Conservation (phyloP, 2,329 filamentous ascomycete genomes). For the Drechslerella dactyloides region DNA sequence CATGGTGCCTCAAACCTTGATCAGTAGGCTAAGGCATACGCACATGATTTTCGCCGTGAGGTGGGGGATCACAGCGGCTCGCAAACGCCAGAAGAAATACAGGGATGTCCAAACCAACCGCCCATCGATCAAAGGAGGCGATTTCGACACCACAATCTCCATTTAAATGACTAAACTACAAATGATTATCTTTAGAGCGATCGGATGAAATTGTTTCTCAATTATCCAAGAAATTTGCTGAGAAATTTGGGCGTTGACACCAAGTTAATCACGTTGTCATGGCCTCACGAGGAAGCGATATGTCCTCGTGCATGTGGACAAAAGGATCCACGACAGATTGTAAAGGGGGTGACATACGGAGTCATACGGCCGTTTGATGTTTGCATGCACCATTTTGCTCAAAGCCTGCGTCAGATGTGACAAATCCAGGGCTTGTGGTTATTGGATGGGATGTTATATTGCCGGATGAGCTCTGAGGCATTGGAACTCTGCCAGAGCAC, state of each 20-base stretch:
- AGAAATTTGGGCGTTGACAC: too few relatives aligned
- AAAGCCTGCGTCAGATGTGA: neutral
- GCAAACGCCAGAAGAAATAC: conserved; percentile 37
- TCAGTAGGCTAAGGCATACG: neutral
- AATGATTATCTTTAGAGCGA: neutral
- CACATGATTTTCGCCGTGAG: conserved; percentile 8
- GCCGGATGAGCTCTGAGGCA: neutral
- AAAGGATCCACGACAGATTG: too few relatives aligned
- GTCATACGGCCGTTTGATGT: neutral
- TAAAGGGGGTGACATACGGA: neutral
- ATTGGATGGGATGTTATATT: conserved; percentile 4
- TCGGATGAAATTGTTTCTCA: too few relatives aligned
- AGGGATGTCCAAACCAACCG: conserved; percentile 33
- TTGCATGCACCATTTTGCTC: neutral
- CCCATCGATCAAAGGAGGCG: conserved; percentile 16
- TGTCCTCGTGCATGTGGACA: too few relatives aligned
- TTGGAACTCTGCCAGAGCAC: neutral
- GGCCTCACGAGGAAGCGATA: too few relatives aligned
- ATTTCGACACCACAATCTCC: conserved; percentile 24
- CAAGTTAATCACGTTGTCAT: too few relatives aligned
- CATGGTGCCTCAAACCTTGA: neutral
- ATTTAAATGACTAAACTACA: conserved; percentile 15
- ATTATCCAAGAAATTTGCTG: too few relatives aligned
- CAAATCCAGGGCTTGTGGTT: neutral
- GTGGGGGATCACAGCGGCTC: conserved; percentile 17